Conservation (phyloP, 768 basidiomycete genomes). For the Fistulinella prunicolor region DNA sequence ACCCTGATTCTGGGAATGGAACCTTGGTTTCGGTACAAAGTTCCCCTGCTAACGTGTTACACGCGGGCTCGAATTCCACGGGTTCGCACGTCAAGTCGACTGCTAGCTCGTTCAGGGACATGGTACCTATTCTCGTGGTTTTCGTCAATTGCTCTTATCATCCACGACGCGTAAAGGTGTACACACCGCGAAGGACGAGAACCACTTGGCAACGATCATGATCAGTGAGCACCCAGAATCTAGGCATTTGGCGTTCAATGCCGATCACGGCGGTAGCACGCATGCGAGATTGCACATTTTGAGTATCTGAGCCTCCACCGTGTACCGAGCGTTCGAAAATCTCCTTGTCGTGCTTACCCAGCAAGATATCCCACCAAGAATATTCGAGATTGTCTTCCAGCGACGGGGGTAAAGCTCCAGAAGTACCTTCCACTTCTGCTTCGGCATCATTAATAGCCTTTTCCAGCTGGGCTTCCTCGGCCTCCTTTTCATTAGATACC, state of each 20-base stretch:
- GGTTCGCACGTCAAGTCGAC: constrained; percentile 83
- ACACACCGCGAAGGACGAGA: constrained; percentile 63
- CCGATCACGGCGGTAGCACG: constrained; percentile 63
- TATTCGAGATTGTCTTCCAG: constrained; percentile 38
- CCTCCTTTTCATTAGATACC: constrained; percentile 39
- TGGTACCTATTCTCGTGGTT: constrained; percentile 51
- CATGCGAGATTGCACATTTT: constrained; percentile 37
- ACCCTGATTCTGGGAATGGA: constrained; percentile 34
- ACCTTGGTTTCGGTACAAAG: constrained; percentile 32
- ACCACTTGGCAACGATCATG: constrained; percentile 72
- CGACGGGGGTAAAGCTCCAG: constrained; percentile 30
- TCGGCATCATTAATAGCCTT: constrained; percentile 70
- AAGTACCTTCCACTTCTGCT: constrained; percentile 47
- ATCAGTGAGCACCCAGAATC: constrained; percentile 86
- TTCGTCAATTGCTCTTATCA: constrained; percentile 4
- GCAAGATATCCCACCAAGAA: constrained; percentile 82
- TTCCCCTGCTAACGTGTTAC: constrained; percentile 29
- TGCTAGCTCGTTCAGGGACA: constrained; percentile 85
- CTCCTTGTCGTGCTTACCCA: constrained; percentile 79
- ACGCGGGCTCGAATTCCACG: constrained; percentile 59
- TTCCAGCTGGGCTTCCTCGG: constrained; percentile 61
- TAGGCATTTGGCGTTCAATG: constrained; percentile 68
- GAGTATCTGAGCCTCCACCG: constrained; percentile 13
- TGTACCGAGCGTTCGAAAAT: constrained; percentile 68
- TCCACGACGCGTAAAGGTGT: neutral